Base-by-base conservation (phyloP, 2,329 filamentous ascomycete genomes). In the Botrytis aclada region DNA sequence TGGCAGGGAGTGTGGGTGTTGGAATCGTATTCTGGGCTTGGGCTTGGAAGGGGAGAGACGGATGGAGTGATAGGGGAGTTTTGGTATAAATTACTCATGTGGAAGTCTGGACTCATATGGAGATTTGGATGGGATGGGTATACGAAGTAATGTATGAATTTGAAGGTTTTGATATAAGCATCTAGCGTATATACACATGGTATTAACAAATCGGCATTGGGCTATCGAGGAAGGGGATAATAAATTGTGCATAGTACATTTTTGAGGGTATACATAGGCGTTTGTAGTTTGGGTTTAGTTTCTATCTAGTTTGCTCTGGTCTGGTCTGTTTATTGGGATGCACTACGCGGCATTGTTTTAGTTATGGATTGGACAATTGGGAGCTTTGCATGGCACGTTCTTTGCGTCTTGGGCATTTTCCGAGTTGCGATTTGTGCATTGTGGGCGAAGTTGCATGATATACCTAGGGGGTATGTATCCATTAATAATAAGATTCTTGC, bases 11-110 rank as follows among this genome's bases (percentile, higher is more conserved):
- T 75, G 92, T 97, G 0, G 95, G 92, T 90, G 77, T 93, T 54
- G 95, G 94, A 0, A 90, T 92, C 78, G 85, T 84, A 4, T 82
- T 94, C 77, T 91, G 95, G 83, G 76, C 91, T 25, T 91, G 89
- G 86, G 94, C 94, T 10, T 98, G 95, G 79, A 92, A 91, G 81
- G 93, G 93, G 2, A 88, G 83, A 72, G 86, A 87, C 34, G 92
- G 93, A 0, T 98, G 95, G 95, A 87, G 86, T 75, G 87, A 87
- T 79, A 88, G 93, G 73, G 93, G 93, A 0, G 89, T 98, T 80
- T 87, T 93, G 70, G 89, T 92, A 69, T 88, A 75, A 75, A 64
- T 14, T 66, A 7, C 22, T 71, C 20, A 22, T 5, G 22, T 37
- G 32, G 7, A 37, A 29, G 4, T 64, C 47, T 51, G 25, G 20